Evolutionary conservation across 2,329 filamentous ascomycete species (phyloP).

Genomic region (Sarocladium kiliense): DNA sequence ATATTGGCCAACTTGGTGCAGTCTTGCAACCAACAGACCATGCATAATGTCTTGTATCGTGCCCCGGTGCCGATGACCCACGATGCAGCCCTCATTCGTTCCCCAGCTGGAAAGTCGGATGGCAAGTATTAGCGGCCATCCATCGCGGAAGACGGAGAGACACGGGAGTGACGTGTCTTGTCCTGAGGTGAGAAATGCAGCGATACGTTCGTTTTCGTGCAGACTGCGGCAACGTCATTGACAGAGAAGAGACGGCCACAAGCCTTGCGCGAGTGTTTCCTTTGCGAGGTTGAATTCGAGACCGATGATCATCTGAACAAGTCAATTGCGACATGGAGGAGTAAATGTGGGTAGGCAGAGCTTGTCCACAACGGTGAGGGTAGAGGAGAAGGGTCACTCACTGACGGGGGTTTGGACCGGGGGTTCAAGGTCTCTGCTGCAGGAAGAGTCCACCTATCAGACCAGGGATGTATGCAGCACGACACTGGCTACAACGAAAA

Average conservation of each 20-base stretch:
- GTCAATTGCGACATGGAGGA: no score
- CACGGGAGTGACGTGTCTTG: neutral
- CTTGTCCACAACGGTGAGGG: neutral
- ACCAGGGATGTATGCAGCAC: neutral
- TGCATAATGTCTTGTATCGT: neutral
- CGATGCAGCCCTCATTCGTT: neutral
- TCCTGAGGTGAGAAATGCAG: neutral
- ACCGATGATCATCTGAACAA: no score
- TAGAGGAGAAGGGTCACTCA: no score
- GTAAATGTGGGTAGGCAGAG: neutral
- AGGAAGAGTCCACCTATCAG: conserved; percentile 5
- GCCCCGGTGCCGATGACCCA: neutral
- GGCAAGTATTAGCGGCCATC: neutral
- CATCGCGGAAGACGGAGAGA: neutral
- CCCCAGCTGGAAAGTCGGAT: no score
- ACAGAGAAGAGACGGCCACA: neutral
- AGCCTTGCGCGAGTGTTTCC: neutral
- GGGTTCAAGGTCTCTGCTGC: neutral
- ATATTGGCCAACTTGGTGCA: neutral
- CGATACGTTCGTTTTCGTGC: neutral
- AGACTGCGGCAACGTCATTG: no score
- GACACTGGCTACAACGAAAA: neutral
- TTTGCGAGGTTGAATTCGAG: no score
- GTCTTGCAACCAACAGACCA: neutral
- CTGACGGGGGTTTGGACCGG: neutral